Evolutionary conservation across 106 monocot genomes (phyloP), one percentile per base, ranked within the genome.

Genomic region (Acanthochlamys bracteata): DNA sequence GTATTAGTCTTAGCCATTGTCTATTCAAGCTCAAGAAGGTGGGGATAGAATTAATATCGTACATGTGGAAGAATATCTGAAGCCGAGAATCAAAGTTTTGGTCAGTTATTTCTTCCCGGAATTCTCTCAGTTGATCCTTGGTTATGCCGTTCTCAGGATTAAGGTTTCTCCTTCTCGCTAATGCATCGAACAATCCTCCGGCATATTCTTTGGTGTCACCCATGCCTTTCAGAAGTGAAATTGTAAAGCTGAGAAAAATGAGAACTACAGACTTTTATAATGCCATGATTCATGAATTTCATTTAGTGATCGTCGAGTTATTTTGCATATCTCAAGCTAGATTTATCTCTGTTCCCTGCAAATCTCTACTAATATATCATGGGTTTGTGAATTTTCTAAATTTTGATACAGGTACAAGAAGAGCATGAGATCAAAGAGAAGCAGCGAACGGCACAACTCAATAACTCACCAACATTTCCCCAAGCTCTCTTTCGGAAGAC

Each of bases 31-130:
- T 33, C 1, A 33, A 25, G 9, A 40, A 55, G 16, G 68, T 13
- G 60, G 41, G 57, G 46, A 33, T 13, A 39, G 63, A 43, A 25
- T 20, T n/a, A 53, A 22, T 27, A 42, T 11, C 11, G 63, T 96
- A 96, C 96, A 98, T 91, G 82, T 98, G 88, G 41, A 98, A 98
- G 75, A 98, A 98, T 69, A 98, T 98, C 62, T 73, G 55, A 1
- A 98, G 85, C 20, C 91, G 78, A 21, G 96, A 91, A 59, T 98
- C 88, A 41, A 91, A 98, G 65, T 85, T 83, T 64, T 98, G 91
- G 64, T 98, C 77, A 1, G 91, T 79, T 76, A 98, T 98, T 63
- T 88, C 80, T 71, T 91, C 91, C 96, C 96, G 91, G 64, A 88
- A 98, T 54, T 75, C 88, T 74, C 79, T 82, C 14, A 98, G 39